phyloP scores from a whole-genome alignment of 495 filamentous ascomycete genomes.

The Hypomontagnella submonticulosa region DNA sequence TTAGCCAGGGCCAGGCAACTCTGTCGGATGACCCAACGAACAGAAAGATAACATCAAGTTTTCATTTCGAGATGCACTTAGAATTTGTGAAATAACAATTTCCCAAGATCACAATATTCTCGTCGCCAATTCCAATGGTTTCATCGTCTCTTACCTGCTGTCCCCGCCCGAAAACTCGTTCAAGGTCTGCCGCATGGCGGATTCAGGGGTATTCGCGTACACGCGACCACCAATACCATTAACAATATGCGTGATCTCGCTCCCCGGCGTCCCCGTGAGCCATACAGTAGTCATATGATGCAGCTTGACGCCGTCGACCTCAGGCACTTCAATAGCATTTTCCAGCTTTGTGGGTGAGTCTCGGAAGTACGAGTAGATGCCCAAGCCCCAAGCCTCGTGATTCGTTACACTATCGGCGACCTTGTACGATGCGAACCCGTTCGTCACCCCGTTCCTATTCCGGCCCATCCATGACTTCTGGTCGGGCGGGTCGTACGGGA shows the following conservation, averaged over 20 bases:
- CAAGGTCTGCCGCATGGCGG: conserved; percentile 47
- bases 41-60: too few species aligned
- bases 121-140: background rate
- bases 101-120: background rate
- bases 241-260: conserved; percentile 45
- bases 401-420: conserved; percentile 42
- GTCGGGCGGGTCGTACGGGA: conserved; percentile 48
- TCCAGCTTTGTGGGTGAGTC: conserved; percentile 49
- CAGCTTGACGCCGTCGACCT: conserved; percentile 37
- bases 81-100: background rate
- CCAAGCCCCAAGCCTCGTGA: conserved; percentile 48
- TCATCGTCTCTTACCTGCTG: background rate
- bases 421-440: conserved; percentile 49
- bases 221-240: conserved; percentile 44
- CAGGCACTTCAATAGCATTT: conserved; percentile 47
- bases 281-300: conserved; percentile 48
- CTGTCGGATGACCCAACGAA: too few species aligned
- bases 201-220: conserved; percentile 42
- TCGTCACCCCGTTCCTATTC: conserved; percentile 25
- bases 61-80: too few species aligned
- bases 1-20: too few species aligned
- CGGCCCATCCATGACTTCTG: conserved; percentile 45
- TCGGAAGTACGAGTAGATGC: conserved; percentile 49
- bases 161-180: conserved; percentile 31
- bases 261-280: conserved; percentile 41